Percentiles rank a stretch among this genome's conserved stretches.
Evolutionary conservation across 768 basidiomycete species (phyloP).

Genomic region (Chiua virens): DNA sequence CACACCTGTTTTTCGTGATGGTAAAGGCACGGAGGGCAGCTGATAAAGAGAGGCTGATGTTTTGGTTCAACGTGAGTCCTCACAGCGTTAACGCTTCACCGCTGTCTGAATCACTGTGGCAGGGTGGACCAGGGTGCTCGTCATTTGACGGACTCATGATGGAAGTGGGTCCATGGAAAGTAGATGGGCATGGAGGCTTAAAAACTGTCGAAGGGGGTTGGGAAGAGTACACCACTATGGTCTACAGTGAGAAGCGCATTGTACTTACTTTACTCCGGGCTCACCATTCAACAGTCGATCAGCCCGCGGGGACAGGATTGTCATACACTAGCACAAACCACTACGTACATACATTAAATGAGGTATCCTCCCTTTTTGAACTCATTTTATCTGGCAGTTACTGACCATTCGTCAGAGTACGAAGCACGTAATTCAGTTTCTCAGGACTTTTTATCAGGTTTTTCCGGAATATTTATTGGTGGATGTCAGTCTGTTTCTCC

Average conservation of each 20-base stretch:
- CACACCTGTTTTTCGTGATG: slow-evolving; percentile 88
- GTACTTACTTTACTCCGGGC: slow-evolving; percentile 3
- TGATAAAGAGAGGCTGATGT: slow-evolving; percentile 87
- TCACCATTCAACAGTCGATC: slow-evolving; percentile 69
- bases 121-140: slow-evolving; percentile 97
- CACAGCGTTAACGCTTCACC: background rate
- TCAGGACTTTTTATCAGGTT: slow-evolving; percentile 83
- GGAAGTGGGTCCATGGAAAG: slow-evolving; percentile 93
- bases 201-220: slow-evolving; percentile 83
- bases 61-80: slow-evolving; percentile 91
- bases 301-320: slow-evolving; percentile 94
- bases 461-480: slow-evolving; percentile 85
- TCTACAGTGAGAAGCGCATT: slow-evolving; percentile 69
- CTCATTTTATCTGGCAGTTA: background rate
- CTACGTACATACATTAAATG: slow-evolving; percentile 76
- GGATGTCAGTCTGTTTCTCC: slow-evolving; percentile 62
- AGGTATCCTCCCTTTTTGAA: slow-evolving; percentile 43
- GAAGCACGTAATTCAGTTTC: slow-evolving; percentile 77
- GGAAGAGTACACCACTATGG: slow-evolving; percentile 96
- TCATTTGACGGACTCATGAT: slow-evolving; percentile 97
- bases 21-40: slow-evolving; percentile 83
- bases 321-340: slow-evolving; percentile 86
- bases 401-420: slow-evolving; percentile 52
- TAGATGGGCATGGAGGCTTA: slow-evolving; percentile 72
- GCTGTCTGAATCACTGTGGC: background rate